A percentile compares a stretch with the other conserved stretches of the same genome.
Conservation (phyloP, 2,329 filamentous ascomycete species). For the Neonectria punicea region DNA sequence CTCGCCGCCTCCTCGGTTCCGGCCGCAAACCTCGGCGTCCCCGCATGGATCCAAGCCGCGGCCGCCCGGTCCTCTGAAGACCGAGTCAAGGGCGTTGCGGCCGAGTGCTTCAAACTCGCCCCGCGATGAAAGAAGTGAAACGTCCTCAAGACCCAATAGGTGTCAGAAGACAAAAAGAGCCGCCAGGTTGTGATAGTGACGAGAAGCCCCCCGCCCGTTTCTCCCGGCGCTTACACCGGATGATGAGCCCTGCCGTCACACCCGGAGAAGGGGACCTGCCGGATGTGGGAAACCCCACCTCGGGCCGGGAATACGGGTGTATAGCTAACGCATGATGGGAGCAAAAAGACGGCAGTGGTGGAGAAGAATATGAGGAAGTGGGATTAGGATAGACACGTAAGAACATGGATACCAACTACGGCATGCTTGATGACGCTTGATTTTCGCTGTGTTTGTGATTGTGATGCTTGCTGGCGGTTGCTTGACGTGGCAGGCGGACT, state of each 20-base stretch:
- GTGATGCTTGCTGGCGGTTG: neutral
- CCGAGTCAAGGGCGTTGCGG: conserved; percentile 58
- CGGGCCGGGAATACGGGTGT: conserved; percentile 18
- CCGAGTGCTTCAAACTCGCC: conserved; percentile 56
- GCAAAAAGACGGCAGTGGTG: neutral
- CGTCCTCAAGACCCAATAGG: neutral
- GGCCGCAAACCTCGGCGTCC: conserved; percentile 55
- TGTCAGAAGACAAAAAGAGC: neutral
- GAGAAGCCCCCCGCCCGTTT: neutral
- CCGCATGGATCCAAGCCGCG: conserved; percentile 54
- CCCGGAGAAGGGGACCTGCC: conserved; percentile 4
- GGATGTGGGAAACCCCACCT: neutral
- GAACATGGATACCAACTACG: neutral
- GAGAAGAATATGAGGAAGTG: neutral
- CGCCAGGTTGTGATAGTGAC: conserved; percentile 3
- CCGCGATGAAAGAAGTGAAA: conserved; percentile 15
- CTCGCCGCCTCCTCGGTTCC: conserved; percentile 64
- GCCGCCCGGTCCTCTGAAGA: conserved; percentile 58
- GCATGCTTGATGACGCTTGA: neutral
- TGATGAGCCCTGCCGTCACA: conserved; percentile 4
- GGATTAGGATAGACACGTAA: neutral
- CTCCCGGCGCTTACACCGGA: conserved; percentile 15
- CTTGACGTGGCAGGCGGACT: conserved; percentile 4
- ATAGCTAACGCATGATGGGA: neutral
- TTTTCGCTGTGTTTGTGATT: neutral